Conservation (phyloP, 441 rosid species). For the Corymbia calophylla region DNA sequence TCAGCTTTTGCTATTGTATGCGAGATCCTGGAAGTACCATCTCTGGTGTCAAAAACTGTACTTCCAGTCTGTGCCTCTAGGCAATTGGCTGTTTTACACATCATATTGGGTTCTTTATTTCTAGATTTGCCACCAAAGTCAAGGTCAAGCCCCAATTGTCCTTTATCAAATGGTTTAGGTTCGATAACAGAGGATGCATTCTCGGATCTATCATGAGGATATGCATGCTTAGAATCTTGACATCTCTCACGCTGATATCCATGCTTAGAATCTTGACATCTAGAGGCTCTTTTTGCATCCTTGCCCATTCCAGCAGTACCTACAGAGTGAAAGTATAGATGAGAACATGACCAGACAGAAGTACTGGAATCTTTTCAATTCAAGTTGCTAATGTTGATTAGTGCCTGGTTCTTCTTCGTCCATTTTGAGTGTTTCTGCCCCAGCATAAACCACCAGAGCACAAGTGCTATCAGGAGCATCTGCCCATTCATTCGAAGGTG, state of each 20-base stretch:
- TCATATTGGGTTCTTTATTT: constrained; percentile 2
- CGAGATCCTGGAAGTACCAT: constrained; percentile 19
- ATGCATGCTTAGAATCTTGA: constrained; percentile 11
- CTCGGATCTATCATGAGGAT: constrained; percentile 2
- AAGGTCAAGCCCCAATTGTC: constrained; percentile 10
- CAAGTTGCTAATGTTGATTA: not conserved
- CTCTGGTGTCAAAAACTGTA: constrained; percentile 14
- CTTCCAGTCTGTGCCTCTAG: constrained; percentile 20
- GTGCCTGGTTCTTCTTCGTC: constrained; percentile 33
- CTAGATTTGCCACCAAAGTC: constrained; percentile 20
- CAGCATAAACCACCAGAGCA: constrained; percentile 50
- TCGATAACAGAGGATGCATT: constrained; percentile 15
- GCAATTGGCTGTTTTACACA: constrained; percentile 8
- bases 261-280: constrained; percentile 14
- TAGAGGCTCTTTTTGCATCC: constrained; percentile 22
- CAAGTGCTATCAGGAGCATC: constrained; percentile 66
- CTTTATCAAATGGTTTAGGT: constrained; percentile 11
- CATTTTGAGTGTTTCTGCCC: constrained; percentile 35
- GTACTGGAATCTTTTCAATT: not conserved
- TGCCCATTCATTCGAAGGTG: constrained; percentile 19
- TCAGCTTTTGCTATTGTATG: constrained; percentile 22
- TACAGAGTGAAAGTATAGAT: constrained; percentile 1
- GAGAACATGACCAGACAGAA: not conserved
- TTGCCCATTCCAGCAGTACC: constrained; percentile 23
- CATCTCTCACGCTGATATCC: constrained; percentile 16